Conservation (phyloP, 805 yeast species). For the Yamadazyma insecticola region DNA sequence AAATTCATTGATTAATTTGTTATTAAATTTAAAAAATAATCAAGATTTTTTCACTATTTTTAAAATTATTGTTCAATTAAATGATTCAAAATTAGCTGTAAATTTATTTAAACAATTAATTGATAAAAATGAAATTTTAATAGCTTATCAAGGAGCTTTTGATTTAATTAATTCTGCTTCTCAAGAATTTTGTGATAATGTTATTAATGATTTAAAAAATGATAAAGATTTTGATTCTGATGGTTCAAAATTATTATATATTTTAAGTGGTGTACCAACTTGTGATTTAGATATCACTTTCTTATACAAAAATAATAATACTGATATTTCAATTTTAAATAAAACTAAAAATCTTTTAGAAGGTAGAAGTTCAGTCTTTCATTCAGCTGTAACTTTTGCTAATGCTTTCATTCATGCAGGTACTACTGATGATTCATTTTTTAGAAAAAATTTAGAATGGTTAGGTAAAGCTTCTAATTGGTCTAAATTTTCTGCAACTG, state of each 20-base stretch:
- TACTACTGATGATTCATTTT: conserved; percentile 90
- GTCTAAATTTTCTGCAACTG: conserved; percentile 97
- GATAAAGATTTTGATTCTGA: conserved; percentile 21
- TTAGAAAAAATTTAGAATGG: conserved; percentile 91
- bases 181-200: conserved; percentile 72
- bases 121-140: conserved; percentile 42
- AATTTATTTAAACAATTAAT: conserved; percentile 62
- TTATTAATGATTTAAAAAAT: conserved; percentile 37
- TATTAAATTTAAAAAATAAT: conserved; percentile 45
- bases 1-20: conserved; percentile 54
- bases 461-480: conserved; percentile 95
- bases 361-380: conserved; percentile 90
- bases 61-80: conserved; percentile 83
- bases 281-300: conserved; percentile 91
- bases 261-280: conserved; percentile 88
- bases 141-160: conserved; percentile 91
- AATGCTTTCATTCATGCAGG: conserved; percentile 96
- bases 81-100: conserved; percentile 68
- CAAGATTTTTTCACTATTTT: conserved; percentile 83
- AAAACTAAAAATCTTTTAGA: conserved; percentile 79
- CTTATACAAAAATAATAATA: conserved; percentile 77
- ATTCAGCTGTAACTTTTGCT: conserved; percentile 91
- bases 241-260: conserved; percentile 53
- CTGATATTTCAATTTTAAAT: conserved; percentile 77
- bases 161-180: conserved; percentile 90